Evolutionary conservation across 2,329 filamentous ascomycete species (phyloP).

Genomic region (Xylaria sp.): DNA sequence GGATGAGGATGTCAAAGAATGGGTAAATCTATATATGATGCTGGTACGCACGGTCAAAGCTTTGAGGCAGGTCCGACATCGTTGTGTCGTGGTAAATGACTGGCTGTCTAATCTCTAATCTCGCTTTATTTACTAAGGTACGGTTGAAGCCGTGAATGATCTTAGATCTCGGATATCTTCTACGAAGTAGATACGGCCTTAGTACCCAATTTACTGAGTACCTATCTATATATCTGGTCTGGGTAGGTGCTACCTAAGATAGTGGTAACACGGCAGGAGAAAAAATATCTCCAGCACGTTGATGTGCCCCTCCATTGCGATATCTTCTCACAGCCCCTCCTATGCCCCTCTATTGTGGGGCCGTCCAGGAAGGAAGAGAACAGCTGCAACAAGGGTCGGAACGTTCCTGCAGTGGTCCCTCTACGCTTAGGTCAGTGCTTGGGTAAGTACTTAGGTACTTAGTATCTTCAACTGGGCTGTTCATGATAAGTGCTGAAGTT

Average conservation of each 20-base stretch:
- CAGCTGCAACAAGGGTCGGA: not conserved
- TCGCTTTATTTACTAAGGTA: not conserved
- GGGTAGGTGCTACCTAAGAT: too few species aligned
- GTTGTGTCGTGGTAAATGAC: constrained; percentile 26
- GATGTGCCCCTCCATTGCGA: constrained; percentile 40
- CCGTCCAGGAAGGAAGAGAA: not conserved
- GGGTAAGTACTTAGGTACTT: too few species aligned
- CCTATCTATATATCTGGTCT: not conserved
- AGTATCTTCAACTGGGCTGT: too few species aligned
- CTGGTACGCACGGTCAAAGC: constrained; percentile 65
- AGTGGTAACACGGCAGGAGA: not conserved
- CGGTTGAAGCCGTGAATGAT: not conserved
- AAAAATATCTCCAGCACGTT: constrained; percentile 27
- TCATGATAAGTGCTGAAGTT: too few species aligned
- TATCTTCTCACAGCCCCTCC: constrained; percentile 27
- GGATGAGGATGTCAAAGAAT: not conserved
- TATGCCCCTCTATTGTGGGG: constrained; percentile 38
- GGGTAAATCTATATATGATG: not conserved
- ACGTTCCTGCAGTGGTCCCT: not conserved
- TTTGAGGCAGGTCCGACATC: constrained; percentile 67
- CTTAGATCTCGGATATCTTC: not conserved
- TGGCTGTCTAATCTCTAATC: constrained; percentile 2
- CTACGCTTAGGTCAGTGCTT: not conserved
- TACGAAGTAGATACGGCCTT: too few species aligned
- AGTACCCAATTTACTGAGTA: not conserved